Evolutionary conservation across 306 rosid species (phyloP).

Genomic region (Dalbergia oliveri): DNA sequence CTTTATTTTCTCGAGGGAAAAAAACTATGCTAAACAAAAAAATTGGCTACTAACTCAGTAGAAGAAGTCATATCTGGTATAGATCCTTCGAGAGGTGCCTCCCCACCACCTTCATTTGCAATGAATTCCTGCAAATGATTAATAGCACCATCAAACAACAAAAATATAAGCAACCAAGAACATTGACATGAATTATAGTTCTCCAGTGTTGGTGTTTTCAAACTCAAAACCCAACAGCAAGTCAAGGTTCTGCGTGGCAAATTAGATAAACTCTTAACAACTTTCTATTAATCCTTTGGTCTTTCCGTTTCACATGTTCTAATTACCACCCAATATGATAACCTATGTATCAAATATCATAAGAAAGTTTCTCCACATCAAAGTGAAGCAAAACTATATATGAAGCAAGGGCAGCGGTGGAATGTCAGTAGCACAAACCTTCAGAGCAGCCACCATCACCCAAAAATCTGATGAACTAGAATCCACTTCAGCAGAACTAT

Average conservation of each 20-base stretch:
- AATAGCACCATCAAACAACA: slow-evolving; percentile 36
- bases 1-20: slow-evolving; percentile 22
- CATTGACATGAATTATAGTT: slow-evolving; percentile 26
- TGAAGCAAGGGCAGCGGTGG: slow-evolving; percentile 14
- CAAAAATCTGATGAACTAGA: slow-evolving; percentile 89
- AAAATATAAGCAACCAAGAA: slow-evolving; percentile 36
- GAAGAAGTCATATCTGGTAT: slow-evolving; percentile 99
- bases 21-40: slow-evolving; percentile 26
- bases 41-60: slow-evolving; percentile 75
- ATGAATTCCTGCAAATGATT: slow-evolving; percentile 77
- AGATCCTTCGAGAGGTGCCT: slow-evolving; percentile 95
- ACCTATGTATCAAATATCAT: background rate
- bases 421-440: slow-evolving; percentile 66
- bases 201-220: slow-evolving; percentile 13
- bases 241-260: slow-evolving; percentile 18
- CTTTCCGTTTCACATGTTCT: slow-evolving; percentile 31
- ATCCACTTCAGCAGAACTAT: slow-evolving; percentile 77
- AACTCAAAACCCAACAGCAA: slow-evolving; percentile 24
- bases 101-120: slow-evolving; percentile 89
- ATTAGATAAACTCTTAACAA: slow-evolving; percentile 1
- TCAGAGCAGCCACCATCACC: slow-evolving; percentile 94
- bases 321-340: slow-evolving; percentile 4
- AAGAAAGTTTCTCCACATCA: background rate
- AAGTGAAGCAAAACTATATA: slow-evolving; percentile 21
- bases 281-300: slow-evolving; percentile 23